Conservation (phyloP, 495 filamentous ascomycete species). For the Penicillium bialowiezense region DNA sequence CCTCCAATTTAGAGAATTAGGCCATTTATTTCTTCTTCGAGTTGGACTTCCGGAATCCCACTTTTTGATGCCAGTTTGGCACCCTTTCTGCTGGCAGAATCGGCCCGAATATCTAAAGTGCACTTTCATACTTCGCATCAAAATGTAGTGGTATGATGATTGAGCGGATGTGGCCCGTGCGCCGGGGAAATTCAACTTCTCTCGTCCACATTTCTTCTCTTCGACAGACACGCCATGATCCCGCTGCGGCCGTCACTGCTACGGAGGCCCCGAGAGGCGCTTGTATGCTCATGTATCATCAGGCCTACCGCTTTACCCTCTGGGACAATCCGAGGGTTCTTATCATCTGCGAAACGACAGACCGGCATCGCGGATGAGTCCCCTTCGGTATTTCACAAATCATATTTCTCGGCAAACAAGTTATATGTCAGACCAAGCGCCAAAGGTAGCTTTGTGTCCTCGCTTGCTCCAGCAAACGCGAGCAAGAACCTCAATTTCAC, state of each 20-base stretch:
- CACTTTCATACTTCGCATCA: too few relatives aligned
- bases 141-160: conserved; percentile 5
- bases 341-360: conserved; percentile 30
- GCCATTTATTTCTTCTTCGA: too few relatives aligned
- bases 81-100: too few relatives aligned
- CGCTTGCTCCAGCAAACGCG: conserved; percentile 23
- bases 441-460: conserved; percentile 30
- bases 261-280: conserved; percentile 34
- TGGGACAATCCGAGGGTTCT: conserved; percentile 30
- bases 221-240: conserved; percentile 35
- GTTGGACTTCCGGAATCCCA: too few relatives aligned
- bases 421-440: conserved; percentile 11
- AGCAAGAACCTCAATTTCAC: conserved; percentile 8
- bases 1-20: too few relatives aligned
- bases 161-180: conserved; percentile 36
- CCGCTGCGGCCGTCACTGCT: conserved; percentile 41
- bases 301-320: conserved; percentile 10
- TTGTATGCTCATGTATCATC: conserved; percentile 25
- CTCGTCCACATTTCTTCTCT: conserved; percentile 21
- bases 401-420: conserved; percentile 43
- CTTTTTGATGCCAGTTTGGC: too few relatives aligned
- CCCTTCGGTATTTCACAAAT: conserved; percentile 30
- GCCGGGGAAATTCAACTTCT: conserved; percentile 32
- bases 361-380: conserved; percentile 28
- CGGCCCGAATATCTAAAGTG: too few relatives aligned